These are phyloP conservation scores for Sphagnum tenellum DNA, from an alignment of 225 moss, liverwort and hornwort genomes.

Conservation along the genomic window DNA sequence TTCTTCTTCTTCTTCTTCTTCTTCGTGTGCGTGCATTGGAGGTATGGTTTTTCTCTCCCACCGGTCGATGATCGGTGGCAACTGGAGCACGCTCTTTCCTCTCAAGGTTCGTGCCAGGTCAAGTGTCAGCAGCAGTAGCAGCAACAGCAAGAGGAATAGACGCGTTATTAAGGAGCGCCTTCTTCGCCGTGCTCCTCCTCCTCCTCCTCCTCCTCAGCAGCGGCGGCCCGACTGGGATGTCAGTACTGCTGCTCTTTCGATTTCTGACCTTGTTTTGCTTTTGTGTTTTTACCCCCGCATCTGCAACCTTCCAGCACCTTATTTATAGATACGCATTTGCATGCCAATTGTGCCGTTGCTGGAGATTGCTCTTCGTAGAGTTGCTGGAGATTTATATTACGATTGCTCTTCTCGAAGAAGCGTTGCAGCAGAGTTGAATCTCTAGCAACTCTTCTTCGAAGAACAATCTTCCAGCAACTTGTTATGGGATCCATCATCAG, in stretches of 20 bases:
- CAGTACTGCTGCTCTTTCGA: background rate
- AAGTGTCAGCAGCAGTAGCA: background rate
- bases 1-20: too few species aligned
- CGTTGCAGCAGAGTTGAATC: too few species aligned
- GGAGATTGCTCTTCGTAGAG: background rate
- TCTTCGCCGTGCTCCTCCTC: background rate
- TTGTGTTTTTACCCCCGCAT: too few species aligned
- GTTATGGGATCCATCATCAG: too few species aligned
- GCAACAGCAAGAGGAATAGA: background rate
- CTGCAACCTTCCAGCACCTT: too few species aligned
- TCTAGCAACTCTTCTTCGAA: too few species aligned
- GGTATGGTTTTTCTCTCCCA: background rate
- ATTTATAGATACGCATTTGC: too few species aligned
- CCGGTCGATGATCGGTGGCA: background rate
- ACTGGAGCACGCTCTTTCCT: conserved; percentile 1
- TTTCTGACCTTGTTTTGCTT: too few species aligned
- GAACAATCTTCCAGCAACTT: too few species aligned
- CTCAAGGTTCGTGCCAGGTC: background rate
- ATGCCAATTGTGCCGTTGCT: background rate
- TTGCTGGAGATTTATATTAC: background rate
- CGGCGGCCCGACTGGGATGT: conserved; percentile 2
- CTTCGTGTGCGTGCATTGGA: background rate
- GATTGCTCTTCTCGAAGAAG: too few species aligned
- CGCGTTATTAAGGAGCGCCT: too few species aligned
- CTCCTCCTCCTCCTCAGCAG: background rate